Evolutionary conservation across 805 yeast species (phyloP).

Genomic region (Metschnikowia vanudenii): DNA sequence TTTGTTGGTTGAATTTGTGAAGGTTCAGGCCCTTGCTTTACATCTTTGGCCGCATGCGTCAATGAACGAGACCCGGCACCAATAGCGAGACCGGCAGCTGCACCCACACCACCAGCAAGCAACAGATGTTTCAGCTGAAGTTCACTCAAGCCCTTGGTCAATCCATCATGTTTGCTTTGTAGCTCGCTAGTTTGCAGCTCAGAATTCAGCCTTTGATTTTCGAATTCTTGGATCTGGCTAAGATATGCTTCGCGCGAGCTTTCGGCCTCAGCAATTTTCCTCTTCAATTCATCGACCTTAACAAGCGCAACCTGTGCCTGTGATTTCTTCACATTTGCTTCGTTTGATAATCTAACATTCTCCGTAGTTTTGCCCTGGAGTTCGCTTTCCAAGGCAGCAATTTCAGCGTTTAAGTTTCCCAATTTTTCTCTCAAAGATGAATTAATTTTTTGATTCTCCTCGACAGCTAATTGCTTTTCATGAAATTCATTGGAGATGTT

Average conservation of each 20-base stretch:
- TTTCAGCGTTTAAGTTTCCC: conserved; percentile 64
- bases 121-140: conserved; percentile 10
- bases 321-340: conserved; percentile 62
- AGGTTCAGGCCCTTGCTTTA: background rate
- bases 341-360: conserved; percentile 59
- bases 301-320: conserved; percentile 67
- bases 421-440: conserved; percentile 65
- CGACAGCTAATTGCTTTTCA: conserved; percentile 57
- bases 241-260: conserved; percentile 23
- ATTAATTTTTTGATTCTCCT: conserved; percentile 68
- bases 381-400: conserved; percentile 55
- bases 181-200: conserved; percentile 10
- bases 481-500: conserved; percentile 65
- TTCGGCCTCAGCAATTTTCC: conserved; percentile 28
- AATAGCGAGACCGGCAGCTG: conserved; percentile 9
- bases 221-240: conserved; percentile 21
- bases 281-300: conserved; percentile 40
- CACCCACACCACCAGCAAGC: conserved; percentile 10
- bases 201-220: conserved; percentile 17
- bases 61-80: conserved; percentile 7
- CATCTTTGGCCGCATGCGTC: background rate
- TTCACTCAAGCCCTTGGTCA: conserved; percentile 3
- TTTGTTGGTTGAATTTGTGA: background rate
- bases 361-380: conserved; percentile 52
- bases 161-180: conserved; percentile 7